Conservation (phyloP, 2,329 filamentous ascomycete genomes). For the Neoscytalidium dimidiatum region DNA sequence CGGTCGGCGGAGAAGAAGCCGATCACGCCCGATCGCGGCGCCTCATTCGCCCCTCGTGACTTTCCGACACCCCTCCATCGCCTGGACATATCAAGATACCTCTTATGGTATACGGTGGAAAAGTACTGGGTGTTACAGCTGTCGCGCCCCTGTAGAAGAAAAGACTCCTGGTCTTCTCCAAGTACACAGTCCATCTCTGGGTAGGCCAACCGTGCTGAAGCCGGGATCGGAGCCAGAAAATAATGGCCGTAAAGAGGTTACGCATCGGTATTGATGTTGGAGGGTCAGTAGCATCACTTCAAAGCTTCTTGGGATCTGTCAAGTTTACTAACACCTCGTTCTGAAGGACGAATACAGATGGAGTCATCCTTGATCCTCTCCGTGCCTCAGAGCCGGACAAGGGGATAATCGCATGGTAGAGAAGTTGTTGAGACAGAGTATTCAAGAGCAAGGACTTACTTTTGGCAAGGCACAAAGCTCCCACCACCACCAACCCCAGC, state of each 20-base stretch:
- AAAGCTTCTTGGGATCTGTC: no score
- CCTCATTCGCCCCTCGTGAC: not conserved
- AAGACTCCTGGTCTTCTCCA: no score
- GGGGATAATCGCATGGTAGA: slow-evolving; percentile 22
- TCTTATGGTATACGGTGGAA: not conserved
- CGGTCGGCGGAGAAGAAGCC: slow-evolving; percentile 14
- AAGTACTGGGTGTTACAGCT: not conserved
- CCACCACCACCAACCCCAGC: slow-evolving; percentile 43
- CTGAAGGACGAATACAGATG: slow-evolving; percentile 39
- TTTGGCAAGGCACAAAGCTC: slow-evolving; percentile 33
- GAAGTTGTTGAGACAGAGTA: no score
- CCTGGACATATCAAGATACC: not conserved
- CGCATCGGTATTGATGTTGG: slow-evolving; percentile 41
- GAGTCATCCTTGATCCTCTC: slow-evolving; percentile 33
- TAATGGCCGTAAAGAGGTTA: not conserved
- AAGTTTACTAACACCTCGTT: not conserved
- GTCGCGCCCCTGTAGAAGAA: not conserved
- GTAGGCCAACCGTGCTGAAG: not conserved
- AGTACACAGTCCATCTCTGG: not conserved
- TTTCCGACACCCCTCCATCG: not conserved
- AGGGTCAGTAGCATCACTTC: slow-evolving; percentile 24
- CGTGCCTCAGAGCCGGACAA: slow-evolving; percentile 27
- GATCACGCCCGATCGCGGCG: not conserved
- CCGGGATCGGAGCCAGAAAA: not conserved
- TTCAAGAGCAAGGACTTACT: not conserved